Evolutionary conservation across 345 rosid genomes (phyloP).

Genomic region (Citropsis articulata): DNA sequence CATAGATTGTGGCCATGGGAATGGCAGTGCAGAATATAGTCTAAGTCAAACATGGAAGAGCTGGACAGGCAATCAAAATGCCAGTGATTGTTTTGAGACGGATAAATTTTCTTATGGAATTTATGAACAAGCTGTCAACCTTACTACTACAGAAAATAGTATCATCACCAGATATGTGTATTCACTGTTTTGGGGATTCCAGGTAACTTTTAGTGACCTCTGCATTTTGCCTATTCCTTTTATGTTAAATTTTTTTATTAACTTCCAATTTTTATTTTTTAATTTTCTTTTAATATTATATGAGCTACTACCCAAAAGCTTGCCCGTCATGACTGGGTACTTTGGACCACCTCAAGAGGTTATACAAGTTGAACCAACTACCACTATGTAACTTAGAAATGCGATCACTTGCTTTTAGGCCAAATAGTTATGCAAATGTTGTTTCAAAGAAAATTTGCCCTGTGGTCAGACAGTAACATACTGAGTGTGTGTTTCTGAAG

Average conservation of each 20-base stretch:
- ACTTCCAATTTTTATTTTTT: too few relatives aligned
- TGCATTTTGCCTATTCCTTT: neutral
- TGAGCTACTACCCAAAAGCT: neutral
- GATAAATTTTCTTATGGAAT: constrained; percentile 59
- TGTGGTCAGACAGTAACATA: neutral
- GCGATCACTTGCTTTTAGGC: neutral
- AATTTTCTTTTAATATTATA: neutral
- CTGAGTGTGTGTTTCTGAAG: neutral
- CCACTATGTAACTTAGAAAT: neutral
- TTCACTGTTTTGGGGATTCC: constrained; percentile 94
- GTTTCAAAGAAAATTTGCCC: neutral
- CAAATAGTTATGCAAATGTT: neutral
- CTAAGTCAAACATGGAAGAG: rapidly evolving
- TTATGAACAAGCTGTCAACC: constrained; percentile 48
- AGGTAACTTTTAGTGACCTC: constrained; percentile 39
- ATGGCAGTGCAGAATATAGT: neutral
- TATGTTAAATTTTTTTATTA: neutral
- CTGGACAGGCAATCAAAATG: constrained; percentile 40
- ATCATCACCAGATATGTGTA: constrained; percentile 59
- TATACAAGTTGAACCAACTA: neutral
- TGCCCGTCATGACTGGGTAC: neutral
- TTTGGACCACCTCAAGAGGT: neutral
- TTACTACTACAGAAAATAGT: constrained; percentile 45
- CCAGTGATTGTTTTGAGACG: constrained; percentile 46
- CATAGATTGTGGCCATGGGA: constrained; percentile 64